These are phyloP conservation scores for Leccinum rimulosum DNA, from an alignment of 768 basidiomycete species.

Conservation along the genomic window DNA sequence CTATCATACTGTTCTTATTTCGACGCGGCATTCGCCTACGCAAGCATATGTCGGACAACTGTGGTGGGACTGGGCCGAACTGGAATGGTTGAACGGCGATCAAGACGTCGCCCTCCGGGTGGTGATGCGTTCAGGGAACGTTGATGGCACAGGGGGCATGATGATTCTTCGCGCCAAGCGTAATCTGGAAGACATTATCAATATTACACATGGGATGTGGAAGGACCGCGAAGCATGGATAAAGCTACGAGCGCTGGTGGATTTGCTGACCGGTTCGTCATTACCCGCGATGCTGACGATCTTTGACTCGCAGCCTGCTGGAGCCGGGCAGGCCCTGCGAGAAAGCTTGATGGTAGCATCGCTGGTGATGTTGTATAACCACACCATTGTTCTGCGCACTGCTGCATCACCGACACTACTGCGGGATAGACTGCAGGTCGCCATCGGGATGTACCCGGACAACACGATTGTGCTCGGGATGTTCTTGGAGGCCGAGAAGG, in stretches of 20 bases:
- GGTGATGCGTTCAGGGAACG: constrained; percentile 51
- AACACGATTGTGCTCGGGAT: constrained; percentile 72
- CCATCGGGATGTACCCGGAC: constrained; percentile 56
- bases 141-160: constrained; percentile 52
- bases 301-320: constrained; percentile 33
- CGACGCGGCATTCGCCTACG: constrained; percentile 37
- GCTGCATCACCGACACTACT: constrained; percentile 57
- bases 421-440: constrained; percentile 54
- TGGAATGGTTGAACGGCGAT: constrained; percentile 70
- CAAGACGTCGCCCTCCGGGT: constrained; percentile 50
- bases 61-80: constrained; percentile 85
- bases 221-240: constrained; percentile 65
- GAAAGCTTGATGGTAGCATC: constrained; percentile 60
- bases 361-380: constrained; percentile 59
- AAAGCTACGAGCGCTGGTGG: constrained; percentile 61
- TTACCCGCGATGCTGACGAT: constrained; percentile 38
- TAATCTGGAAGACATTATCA: constrained; percentile 51
- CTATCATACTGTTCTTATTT: constrained; percentile 63
- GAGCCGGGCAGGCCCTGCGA: constrained; percentile 6
- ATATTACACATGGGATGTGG: constrained; percentile 38
- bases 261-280: constrained; percentile 51
- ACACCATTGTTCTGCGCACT: constrained; percentile 52
- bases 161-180: constrained; percentile 63
- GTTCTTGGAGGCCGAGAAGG: constrained; percentile 74
- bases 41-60: constrained; percentile 42